phyloP scores from a whole-genome alignment of 176 grass and related monocot species.

The Paspalum notatum region DNA sequence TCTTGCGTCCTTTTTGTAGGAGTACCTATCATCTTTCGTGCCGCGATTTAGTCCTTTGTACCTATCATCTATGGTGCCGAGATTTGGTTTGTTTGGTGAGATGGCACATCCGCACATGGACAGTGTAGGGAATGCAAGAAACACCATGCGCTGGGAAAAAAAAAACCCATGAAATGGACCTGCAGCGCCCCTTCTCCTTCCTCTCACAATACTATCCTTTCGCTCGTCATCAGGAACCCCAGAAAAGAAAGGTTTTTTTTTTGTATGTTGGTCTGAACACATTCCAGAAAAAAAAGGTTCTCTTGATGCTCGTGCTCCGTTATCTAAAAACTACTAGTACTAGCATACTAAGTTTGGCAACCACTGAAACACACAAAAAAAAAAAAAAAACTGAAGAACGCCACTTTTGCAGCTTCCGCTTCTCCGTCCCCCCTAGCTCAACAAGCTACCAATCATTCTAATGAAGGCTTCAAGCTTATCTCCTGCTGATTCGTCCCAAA shows the following conservation, averaged over 20 bases:
- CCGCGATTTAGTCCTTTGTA: background rate
- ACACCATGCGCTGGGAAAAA: background rate
- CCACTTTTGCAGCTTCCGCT: background rate
- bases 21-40: slow-evolving; percentile 8
- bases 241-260: background rate
- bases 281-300: slow-evolving; percentile 4
- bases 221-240: background rate
- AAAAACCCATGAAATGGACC: background rate
- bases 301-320: background rate
- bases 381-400: background rate
- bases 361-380: too few species aligned
- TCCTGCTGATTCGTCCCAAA: background rate
- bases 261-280: background rate
- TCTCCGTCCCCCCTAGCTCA: background rate
- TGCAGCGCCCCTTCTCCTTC: background rate
- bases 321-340: background rate
- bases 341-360: background rate
- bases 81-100: background rate
- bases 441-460: background rate
- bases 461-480: background rate
- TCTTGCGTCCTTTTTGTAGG: background rate
- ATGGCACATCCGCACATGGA: slow-evolving; percentile 21
- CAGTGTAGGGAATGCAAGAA: slow-evolving; percentile 9
- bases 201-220: background rate
- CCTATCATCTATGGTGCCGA: background rate